These are phyloP conservation scores for Coelastrella sp. DNA, from an alignment of 139 green algal species.

Conservation along the genomic window DNA sequence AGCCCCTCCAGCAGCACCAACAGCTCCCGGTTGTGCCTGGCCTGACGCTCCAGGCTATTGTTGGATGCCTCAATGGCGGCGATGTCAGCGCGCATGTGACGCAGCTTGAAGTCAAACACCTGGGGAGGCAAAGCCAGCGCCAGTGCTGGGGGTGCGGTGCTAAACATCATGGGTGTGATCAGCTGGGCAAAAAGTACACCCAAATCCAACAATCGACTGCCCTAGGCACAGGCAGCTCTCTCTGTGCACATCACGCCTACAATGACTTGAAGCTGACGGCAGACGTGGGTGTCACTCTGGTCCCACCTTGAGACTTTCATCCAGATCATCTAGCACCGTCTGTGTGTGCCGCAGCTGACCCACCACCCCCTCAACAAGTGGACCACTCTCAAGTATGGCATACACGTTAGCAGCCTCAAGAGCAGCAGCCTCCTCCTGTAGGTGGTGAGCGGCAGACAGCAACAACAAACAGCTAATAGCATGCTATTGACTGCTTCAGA, in stretches of 20 bases:
- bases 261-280: too few relatives aligned
- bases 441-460: not conserved
- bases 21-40: conserved; percentile 61
- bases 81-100: conserved; percentile 74
- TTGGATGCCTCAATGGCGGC: conserved; percentile 71
- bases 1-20: conserved; percentile 45
- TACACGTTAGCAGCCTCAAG: conserved; percentile 67
- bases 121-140: not conserved
- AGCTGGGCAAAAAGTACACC: too few relatives aligned
- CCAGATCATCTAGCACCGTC: conserved; percentile 63
- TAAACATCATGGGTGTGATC: too few relatives aligned
- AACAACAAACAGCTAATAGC: not conserved
- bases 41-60: conserved; percentile 64
- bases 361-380: conserved; percentile 64
- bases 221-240: too few relatives aligned
- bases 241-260: too few relatives aligned
- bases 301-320: conserved; percentile 55
- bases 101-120: conserved; percentile 77
- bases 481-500: not conserved
- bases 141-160: too few relatives aligned
- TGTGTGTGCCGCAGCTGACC: conserved; percentile 49
- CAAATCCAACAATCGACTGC: too few relatives aligned
- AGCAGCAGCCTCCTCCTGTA: conserved; percentile 54
- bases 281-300: too few relatives aligned
- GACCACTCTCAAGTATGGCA: conserved; percentile 58